Percentiles rank a stretch among this genome's conserved stretches.
Conservation (phyloP, 1,284 basidiomycete species). For the Gymnopus androsaceus region DNA sequence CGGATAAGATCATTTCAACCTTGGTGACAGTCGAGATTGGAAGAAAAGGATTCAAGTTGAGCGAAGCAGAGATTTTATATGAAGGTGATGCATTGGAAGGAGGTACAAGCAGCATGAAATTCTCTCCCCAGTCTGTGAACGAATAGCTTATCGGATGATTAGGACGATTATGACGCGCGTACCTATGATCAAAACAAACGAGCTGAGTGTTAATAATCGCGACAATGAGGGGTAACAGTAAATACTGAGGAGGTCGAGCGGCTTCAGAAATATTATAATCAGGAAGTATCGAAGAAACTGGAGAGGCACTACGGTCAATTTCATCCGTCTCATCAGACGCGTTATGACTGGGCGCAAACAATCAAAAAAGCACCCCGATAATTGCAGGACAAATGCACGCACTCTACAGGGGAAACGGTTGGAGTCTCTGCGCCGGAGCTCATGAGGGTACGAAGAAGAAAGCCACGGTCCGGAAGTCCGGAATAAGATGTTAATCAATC, state of each 20-base stretch:
- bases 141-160: constrained; percentile 37
- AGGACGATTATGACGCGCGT: constrained; percentile 15
- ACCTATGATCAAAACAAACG: constrained; percentile 5
- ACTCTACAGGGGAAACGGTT: no score
- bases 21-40: constrained; percentile 45
- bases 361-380: no score
- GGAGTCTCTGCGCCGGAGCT: no score
- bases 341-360: no score
- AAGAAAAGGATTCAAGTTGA: constrained; percentile 46
- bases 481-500: no score
- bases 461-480: no score
- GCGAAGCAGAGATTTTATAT: constrained; percentile 42
- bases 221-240: not conserved
- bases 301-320: constrained; percentile 3
- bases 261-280: constrained; percentile 12
- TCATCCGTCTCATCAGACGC: not conserved
- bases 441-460: no score
- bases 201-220: not conserved
- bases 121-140: constrained; percentile 36
- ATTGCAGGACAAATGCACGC: no score
- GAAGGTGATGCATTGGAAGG: constrained; percentile 31
- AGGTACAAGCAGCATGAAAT: constrained; percentile 39
- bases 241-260: constrained; percentile 12
- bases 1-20: constrained; percentile 21
- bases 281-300: constrained; percentile 13